Evolutionary conservation across 257 asterid genomes (phyloP).

Genomic region (Solanum raphanifolium): DNA sequence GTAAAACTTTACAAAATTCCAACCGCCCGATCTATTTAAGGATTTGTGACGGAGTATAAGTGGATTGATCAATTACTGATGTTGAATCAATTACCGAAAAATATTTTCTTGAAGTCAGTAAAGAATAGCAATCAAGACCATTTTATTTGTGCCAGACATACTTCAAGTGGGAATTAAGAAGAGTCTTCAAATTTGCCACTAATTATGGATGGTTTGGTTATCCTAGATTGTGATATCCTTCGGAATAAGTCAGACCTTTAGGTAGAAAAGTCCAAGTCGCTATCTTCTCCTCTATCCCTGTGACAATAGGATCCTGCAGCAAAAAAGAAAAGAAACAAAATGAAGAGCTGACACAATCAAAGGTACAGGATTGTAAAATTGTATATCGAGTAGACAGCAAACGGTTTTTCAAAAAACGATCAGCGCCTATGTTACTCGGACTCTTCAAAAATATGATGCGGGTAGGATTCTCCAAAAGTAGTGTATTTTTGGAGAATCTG

Average conservation of each 20-base stretch:
- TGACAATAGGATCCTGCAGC: conserved; percentile 77
- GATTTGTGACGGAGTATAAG: background rate
- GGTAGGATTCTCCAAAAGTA: background rate
- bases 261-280: conserved; percentile 93
- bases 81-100: background rate
- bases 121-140: background rate
- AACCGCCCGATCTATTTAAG: background rate
- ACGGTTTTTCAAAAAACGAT: background rate
- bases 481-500: background rate
- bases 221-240: background rate
- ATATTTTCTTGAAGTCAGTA: background rate
- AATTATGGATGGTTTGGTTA: background rate
- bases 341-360: background rate
- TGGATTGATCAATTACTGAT: background rate
- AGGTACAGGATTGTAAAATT: background rate
- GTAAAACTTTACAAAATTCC: background rate
- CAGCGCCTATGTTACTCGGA: background rate
- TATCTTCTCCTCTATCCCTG: conserved; percentile 95
- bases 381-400: background rate
- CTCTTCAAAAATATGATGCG: background rate
- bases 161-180: background rate
- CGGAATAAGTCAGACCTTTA: conserved; percentile 35
- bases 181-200: background rate
- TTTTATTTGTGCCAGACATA: background rate
- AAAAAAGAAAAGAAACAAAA: background rate